A percentile compares a stretch with the other conserved stretches of the same genome.
These are phyloP conservation scores for Phialophora verrucosa DNA, from an alignment of 2,329 filamentous ascomycete genomes.

Conservation along the genomic window DNA sequence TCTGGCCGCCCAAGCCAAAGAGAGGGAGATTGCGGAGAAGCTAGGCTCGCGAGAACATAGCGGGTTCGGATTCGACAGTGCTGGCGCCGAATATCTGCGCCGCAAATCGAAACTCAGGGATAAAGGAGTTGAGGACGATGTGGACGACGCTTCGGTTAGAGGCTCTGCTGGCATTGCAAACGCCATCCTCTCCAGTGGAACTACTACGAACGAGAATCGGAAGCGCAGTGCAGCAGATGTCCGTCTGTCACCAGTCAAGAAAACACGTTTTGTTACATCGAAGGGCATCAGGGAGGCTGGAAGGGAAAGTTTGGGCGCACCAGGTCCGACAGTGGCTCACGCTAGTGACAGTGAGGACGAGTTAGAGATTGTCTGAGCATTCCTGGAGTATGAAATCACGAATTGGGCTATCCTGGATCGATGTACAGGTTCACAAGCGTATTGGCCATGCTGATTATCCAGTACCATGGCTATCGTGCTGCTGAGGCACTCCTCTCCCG, in stretches of 20 bases:
- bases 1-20: conserved; percentile 51
- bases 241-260: conserved; percentile 48
- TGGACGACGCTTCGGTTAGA: not conserved
- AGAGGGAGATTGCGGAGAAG: conserved; percentile 52
- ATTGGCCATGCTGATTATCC: not conserved
- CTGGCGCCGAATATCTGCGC: conserved; percentile 55
- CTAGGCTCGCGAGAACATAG: conserved; percentile 42
- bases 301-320: conserved; percentile 68
- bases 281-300: conserved; percentile 79
- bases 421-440: not conserved
- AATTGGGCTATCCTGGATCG: not conserved
- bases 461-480: conserved; percentile 2
- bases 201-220: conserved; percentile 20
- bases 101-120: conserved; percentile 30
- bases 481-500: not conserved
- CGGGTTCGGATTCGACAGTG: conserved; percentile 42
- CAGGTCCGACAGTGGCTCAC: conserved; percentile 47
- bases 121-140: not conserved
- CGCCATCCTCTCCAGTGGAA: conserved; percentile 18
- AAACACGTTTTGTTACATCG: conserved; percentile 75
- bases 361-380: conserved; percentile 27
- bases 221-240: conserved; percentile 48
- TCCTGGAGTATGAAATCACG: not conserved
- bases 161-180: conserved; percentile 6
- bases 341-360: conserved; percentile 59